Percentiles rank a stretch among this genome's conserved stretches.
phyloP scores from a whole-genome alignment of 805 yeast genomes.

The Blastobotrys chiropterorum region DNA sequence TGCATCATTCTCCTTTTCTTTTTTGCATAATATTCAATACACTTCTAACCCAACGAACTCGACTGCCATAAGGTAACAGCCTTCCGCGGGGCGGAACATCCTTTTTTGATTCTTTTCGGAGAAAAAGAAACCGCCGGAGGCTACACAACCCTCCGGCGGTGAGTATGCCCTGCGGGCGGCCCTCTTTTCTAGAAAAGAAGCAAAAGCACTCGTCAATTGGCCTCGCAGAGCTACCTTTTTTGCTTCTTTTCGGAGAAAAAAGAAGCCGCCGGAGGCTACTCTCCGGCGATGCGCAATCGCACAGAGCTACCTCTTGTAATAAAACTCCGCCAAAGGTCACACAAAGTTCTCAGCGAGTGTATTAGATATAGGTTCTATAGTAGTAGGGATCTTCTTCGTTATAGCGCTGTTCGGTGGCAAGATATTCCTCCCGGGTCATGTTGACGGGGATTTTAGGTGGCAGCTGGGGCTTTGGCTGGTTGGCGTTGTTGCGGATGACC shows the following conservation, averaged over 20 bases:
- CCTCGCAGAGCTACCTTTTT: no score
- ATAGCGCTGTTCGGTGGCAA: constrained; percentile 6
- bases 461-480: constrained; percentile 8
- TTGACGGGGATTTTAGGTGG: constrained; percentile 27
- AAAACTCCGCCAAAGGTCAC: no score
- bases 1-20: not conserved
- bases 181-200: no score
- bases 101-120: not conserved
- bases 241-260: no score
- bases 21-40: not conserved
- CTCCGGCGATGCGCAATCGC: no score
- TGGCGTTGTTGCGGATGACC: constrained; percentile 10
- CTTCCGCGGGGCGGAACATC: no score
- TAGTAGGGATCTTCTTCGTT: constrained; percentile 16
- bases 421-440: constrained; percentile 23
- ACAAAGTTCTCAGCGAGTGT: not conserved
- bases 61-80: not conserved
- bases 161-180: no score
- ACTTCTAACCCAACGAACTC: not conserved
- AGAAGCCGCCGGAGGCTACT: no score
- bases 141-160: no score
- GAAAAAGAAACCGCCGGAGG: no score
- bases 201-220: no score
- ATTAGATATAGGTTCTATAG: constrained; percentile 10
- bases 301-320: no score